A percentile compares a stretch with the other conserved stretches of the same genome.
These are phyloP conservation scores for Rhodotorula sp. DNA, from an alignment of 1,284 basidiomycete species.

Conservation along the genomic window DNA sequence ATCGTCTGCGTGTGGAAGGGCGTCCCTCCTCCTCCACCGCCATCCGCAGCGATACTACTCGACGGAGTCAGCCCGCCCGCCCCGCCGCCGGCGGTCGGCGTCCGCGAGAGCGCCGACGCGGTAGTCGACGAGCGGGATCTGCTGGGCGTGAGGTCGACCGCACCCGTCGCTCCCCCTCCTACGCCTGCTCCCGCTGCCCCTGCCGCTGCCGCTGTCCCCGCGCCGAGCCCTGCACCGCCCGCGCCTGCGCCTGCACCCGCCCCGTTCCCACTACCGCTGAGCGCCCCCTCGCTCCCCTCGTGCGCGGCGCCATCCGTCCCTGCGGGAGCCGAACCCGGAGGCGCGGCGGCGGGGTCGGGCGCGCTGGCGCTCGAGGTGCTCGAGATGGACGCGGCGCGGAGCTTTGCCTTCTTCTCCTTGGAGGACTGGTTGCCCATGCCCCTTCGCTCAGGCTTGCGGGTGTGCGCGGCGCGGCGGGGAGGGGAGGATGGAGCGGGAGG, in stretches of 20 bases:
- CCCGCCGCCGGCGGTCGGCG: neutral
- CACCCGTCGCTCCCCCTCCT: neutral
- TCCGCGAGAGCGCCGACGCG: conserved; percentile 5
- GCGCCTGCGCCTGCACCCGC: neutral
- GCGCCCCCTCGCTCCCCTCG: too few species aligned
- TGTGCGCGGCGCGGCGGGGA: neutral
- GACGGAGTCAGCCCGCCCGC: too few species aligned
- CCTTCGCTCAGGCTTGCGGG: neutral
- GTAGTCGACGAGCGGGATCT: conserved; percentile 12
- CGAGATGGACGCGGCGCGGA: neutral
- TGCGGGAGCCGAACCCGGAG: neutral
- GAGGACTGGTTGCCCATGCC: conserved; percentile 37
- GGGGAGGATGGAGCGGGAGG: neutral
- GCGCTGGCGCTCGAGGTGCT: neutral
- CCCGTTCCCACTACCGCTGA: too few species aligned
- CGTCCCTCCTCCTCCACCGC: conserved; percentile 27
- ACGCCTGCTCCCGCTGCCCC: neutral
- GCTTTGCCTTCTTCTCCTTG: conserved; percentile 35
- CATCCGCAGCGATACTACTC: conserved; percentile 41
- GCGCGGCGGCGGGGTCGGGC: neutral
- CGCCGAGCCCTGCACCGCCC: neutral
- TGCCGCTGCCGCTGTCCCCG: neutral
- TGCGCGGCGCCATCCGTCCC: too few species aligned
- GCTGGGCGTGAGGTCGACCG: neutral
- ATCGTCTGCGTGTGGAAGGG: conserved; percentile 51